Base-by-base conservation (phyloP, 2,329 filamentous ascomycete species). In the Aureobasidium namibiae region DNA sequence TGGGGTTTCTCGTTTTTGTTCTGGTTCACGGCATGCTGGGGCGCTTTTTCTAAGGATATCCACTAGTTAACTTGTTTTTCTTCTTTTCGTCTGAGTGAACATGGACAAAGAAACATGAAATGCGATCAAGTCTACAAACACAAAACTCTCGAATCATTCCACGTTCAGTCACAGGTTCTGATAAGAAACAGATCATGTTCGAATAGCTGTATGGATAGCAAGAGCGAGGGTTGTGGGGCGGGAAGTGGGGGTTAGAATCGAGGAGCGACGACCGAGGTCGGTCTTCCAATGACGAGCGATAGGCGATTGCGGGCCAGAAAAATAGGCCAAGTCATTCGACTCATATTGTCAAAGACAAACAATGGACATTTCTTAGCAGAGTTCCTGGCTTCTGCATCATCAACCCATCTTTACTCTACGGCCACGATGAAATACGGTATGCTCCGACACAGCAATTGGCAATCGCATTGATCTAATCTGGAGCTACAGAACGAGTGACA, bases 401-500 rank as follows among this genome's bases (percentile, higher is more conserved):
- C 42, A 16, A 16, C 24, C 44, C 56, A 29, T 39, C 36, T 21
- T 58, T 23, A n/a, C 2, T 9, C 8, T 13, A 33, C 36, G 26
- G 4, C 38, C 45, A 52, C 45, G n/a, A 59, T 57, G 44, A 59
- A 21, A 52, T 59, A 50, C 56, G 56, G 56, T 52, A 52, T 45
- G 56, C 24, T 8, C 1, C 10, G 0, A 23, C 11, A 39, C 13
- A 29, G 5, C 42, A 34, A 26, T n/a, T 21, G 14, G 29, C 56
- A 16, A n/a, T 23, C 21, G 36, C 36, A 50, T 26, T 36, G 56
- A 34, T n/a, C 45, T 59, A 44, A 59, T n/a, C n/a, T 16, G 33
- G 3, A 18, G n/a, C 16, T 14, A 23, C 57, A 76, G 74, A 67
- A 58, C 69, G 67, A 65, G 67, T 72, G n/a, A 67, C 67, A 11